Percentiles rank a stretch among this genome's conserved stretches.
phyloP scores from a whole-genome alignment of 495 filamentous ascomycete genomes.

The Aspergillus haitiensis region DNA sequence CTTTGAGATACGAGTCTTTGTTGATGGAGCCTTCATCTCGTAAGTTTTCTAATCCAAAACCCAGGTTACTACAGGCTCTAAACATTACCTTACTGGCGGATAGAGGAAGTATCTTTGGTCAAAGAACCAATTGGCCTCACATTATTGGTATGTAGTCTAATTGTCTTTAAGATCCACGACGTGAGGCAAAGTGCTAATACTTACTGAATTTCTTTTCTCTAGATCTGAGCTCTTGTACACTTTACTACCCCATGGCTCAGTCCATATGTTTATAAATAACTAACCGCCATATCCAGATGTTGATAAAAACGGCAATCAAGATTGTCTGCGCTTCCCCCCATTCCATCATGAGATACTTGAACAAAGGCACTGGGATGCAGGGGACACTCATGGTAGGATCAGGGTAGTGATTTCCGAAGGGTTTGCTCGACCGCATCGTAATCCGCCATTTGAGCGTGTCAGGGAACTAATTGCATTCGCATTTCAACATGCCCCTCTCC shows the following conservation, averaged over 20 bases:
- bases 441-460: conserved; percentile 64
- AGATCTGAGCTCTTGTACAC: conserved; percentile 26
- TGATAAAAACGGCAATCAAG: conserved; percentile 59
- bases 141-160: conserved; percentile 46
- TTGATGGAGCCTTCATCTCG: conserved; percentile 70
- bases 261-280: background rate
- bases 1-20: conserved; percentile 66
- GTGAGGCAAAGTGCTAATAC: background rate
- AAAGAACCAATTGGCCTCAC: conserved; percentile 61
- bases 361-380: conserved; percentile 71
- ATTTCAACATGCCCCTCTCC: conserved; percentile 81
- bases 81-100: background rate
- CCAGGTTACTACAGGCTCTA: background rate
- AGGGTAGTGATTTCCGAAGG: conserved; percentile 79
- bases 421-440: conserved; percentile 49
- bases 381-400: conserved; percentile 69
- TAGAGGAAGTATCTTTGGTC: conserved; percentile 55
- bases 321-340: conserved; percentile 66
- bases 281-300: conserved; percentile 45
- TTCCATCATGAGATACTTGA: conserved; percentile 72
- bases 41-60: conserved; percentile 38
- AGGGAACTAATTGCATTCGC: conserved; percentile 77
- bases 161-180: background rate
- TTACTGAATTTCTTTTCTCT: background rate
- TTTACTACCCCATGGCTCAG: background rate